These are phyloP conservation scores for Neltuma alba DNA, from an alignment of 306 rosid genomes.

Conservation along the genomic window DNA sequence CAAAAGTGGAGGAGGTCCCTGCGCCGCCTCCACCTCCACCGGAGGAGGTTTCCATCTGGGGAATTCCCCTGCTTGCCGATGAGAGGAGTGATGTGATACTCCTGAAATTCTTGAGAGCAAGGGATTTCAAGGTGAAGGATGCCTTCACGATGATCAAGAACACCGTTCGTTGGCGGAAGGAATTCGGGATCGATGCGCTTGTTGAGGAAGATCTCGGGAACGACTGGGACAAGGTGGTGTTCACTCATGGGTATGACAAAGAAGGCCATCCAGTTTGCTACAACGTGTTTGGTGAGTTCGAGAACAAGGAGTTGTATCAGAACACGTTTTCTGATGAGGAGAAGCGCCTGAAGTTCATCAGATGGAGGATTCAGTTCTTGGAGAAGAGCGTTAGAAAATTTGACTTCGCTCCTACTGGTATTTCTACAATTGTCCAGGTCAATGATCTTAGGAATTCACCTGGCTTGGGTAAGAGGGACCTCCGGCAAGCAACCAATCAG, in stretches of 20 bases:
- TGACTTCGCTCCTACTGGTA: conserved; percentile 52
- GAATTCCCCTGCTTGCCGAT: conserved; percentile 16
- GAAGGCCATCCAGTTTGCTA: conserved; percentile 80
- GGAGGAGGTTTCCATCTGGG: conserved; percentile 19
- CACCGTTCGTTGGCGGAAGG: conserved; percentile 23
- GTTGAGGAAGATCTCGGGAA: conserved; percentile 55
- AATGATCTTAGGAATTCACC: conserved; percentile 72
- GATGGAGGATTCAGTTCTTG: conserved; percentile 68
- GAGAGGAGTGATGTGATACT: conserved; percentile 16
- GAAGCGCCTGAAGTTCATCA: conserved; percentile 62
- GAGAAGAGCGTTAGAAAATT: conserved; percentile 67
- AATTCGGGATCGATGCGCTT: neutral
- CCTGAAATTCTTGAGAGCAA: conserved; percentile 7
- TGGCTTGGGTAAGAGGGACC: conserved; percentile 72
- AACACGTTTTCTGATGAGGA: conserved; percentile 77
- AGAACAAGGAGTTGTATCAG: conserved; percentile 64
- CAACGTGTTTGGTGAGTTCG: conserved; percentile 85
- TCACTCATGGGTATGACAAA: conserved; percentile 59
- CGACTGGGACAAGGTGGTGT: conserved; percentile 68
- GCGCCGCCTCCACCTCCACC: conserved; percentile 27
- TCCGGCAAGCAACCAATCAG: conserved; percentile 73
- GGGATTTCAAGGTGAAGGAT: conserved; percentile 15
- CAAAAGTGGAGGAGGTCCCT: neutral
- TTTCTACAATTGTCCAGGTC: conserved; percentile 54
- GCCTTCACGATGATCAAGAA: conserved; percentile 18